Evolutionary conservation across 2,329 filamentous ascomycete genomes (phyloP).

Genomic region (Calonectria ilicicola): DNA sequence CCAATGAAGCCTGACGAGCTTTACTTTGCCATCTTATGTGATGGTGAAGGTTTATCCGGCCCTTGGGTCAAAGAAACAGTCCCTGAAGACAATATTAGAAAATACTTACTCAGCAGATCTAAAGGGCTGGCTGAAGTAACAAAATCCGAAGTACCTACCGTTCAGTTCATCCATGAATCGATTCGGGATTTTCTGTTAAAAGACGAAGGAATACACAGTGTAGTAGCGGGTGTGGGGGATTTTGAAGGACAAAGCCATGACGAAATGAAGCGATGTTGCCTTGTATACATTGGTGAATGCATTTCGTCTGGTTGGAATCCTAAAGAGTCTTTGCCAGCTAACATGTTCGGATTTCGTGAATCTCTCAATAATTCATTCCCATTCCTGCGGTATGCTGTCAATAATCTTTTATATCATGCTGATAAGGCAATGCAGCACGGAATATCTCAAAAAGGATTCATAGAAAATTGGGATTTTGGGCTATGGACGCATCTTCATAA

Average conservation of each 20-base stretch:
- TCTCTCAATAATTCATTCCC: background rate
- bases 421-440: background rate
- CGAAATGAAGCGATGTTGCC: background rate
- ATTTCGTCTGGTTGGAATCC: background rate
- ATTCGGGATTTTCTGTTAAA: background rate
- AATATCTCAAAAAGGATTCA: background rate
- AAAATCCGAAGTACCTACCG: too few species aligned
- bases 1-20: background rate
- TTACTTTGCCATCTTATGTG: background rate
- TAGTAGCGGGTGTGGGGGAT: background rate
- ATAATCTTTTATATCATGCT: background rate
- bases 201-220: background rate
- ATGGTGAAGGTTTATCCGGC: background rate
- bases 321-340: too few species aligned
- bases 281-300: background rate
- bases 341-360: background rate
- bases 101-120: background rate
- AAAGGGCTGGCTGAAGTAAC: background rate
- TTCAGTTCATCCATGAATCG: constrained; percentile 11
- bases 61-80: background rate
- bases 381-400: background rate
- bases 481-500: background rate
- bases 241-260: background rate
- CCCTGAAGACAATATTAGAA: background rate
- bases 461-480: background rate